Base-by-base conservation (phyloP, 2,329 filamentous ascomycete genomes). In the Penicillium corylophilum region DNA sequence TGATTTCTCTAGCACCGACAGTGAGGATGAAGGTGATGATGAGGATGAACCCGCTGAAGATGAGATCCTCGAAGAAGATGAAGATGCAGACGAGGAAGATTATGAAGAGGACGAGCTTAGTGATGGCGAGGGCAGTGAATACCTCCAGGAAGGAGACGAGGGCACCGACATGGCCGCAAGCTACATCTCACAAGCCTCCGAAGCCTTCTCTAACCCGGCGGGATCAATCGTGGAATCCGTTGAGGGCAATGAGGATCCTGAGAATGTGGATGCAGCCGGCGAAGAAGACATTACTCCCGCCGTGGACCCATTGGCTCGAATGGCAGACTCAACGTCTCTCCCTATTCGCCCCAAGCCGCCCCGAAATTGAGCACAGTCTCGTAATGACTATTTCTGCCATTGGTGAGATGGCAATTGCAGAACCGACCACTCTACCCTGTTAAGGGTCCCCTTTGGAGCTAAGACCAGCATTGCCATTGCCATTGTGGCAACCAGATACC, bases 1-100 rank as follows among this genome's bases (percentile, higher is more conserved):
- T 38, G 89, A 96, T 48, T 97, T 97, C 63, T 91, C 89, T 1
- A 88, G 88, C 46, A 95, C 88, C 40, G 92, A 94, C 55, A 85
- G 80, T 28, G 80, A 82, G 58, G 75, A 74, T 4, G 78, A 77
- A 39, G 74, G 74, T 3, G 78, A 77, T 36, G 70, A 77, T 2
- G 72, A 74, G 1, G 67, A 68, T 2, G 74, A 75, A 0, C 78
- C 77, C 3, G 74, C 74, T 1, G 68, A 70, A 2, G 75, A 76
- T 0, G 82, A 83, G 28, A 79, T 82, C 20, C 77, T 78, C 12
- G 61, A 63, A 23, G 72, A 29, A 66, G 74, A 64, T 1, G 78
- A 77, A 33, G 74, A 71, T 5, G 71, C 71, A 6, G 77, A 77
- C 10, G 73, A 74, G 20, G 79, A 79, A 15, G 77, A 79, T 5